Evolutionary conservation across 2,329 filamentous ascomycete genomes (phyloP), one percentile per base, ranked within the genome.

Genomic region (Nothophoma quercina): DNA sequence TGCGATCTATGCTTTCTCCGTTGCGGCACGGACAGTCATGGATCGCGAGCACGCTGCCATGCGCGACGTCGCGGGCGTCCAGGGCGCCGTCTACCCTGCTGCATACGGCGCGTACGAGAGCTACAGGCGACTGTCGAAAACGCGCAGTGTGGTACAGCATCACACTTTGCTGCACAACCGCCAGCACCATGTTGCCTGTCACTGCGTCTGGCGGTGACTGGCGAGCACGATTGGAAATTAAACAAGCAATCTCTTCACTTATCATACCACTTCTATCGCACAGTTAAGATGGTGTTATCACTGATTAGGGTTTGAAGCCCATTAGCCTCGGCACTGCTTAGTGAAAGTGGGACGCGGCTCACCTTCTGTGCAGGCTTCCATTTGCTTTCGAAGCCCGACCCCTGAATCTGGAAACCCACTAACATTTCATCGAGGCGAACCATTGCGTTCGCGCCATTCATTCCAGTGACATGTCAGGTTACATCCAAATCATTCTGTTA

Each of bases 371-470:
- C 57, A 61, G 41, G 30, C 59, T 69, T 70, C 64, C n/a, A n/a
- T n/a, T n/a, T n/a, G n/a, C n/a, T n/a, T n/a, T 58, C 65, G 67
- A 70, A 70, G 61, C 56, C 46, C 43, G 57, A 54, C 50, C 50
- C 50, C 50, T 53, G 50, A 53, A 33, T 43, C 30, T 33, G 28
- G 25, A 22, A 26, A 25, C 29, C 36, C 30, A 34, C 43, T 18
- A 33, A 42, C 35, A 25, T 19, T 18, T 40, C 19, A 34, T 40
- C 22, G 22, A 36, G 12, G 34, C 41, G 46, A 33, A 21, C 35
- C 23, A 46, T 33, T 32, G 47, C 42, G 54, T 46, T 59, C 55
- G 44, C 52, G 49, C 52, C 47, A 53, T 57, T 53, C 62, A 62
- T 60, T 60, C 58, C 40, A 41, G 62, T 62, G 36, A 59, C 56